phyloP scores from a whole-genome alignment of 2,329 filamentous ascomycete genomes.

The Aspergillus carbonarius region DNA sequence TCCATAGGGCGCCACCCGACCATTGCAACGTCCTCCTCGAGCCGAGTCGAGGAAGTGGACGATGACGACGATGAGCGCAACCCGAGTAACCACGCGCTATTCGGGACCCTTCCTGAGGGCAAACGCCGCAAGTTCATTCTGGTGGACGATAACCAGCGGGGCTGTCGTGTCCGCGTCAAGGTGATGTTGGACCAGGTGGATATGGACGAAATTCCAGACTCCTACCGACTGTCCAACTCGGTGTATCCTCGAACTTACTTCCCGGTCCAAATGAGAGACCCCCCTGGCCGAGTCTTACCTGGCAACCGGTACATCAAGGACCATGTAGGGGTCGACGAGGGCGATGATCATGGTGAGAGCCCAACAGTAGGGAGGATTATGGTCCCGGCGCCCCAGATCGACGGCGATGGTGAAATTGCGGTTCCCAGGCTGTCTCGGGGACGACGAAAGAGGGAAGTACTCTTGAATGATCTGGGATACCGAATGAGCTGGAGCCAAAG shows the following conservation, averaged over 20 bases:
- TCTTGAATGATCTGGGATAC: conserved; percentile 88
- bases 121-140: conserved; percentile 97
- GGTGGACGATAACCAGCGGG: conserved; percentile 83
- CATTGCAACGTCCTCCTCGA: conserved; percentile 39
- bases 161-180: conserved; percentile 78
- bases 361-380: conserved; percentile 46
- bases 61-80: conserved; percentile 28
- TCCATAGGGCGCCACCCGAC: conserved; percentile 34
- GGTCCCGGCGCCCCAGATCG: conserved; percentile 61
- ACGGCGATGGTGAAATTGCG: conserved; percentile 73
- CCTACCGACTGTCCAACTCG: conserved; percentile 84
- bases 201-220: conserved; percentile 93
- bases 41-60: conserved; percentile 22
- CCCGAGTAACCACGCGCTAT: conserved; percentile 63
- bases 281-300: conserved; percentile 68
- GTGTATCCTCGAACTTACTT: conserved; percentile 92
- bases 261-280: conserved; percentile 87
- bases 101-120: conserved; percentile 82
- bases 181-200: conserved; percentile 92
- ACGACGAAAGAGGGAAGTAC: conserved; percentile 77
- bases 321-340: conserved; percentile 56
- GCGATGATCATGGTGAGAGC: conserved; percentile 31
- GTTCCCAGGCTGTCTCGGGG: conserved; percentile 72
- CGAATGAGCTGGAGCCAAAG: conserved; percentile 97
- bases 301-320: conserved; percentile 74